Evolutionary conservation across 805 yeast genomes (phyloP).

Genomic region (Saturnispora halmiae): DNA sequence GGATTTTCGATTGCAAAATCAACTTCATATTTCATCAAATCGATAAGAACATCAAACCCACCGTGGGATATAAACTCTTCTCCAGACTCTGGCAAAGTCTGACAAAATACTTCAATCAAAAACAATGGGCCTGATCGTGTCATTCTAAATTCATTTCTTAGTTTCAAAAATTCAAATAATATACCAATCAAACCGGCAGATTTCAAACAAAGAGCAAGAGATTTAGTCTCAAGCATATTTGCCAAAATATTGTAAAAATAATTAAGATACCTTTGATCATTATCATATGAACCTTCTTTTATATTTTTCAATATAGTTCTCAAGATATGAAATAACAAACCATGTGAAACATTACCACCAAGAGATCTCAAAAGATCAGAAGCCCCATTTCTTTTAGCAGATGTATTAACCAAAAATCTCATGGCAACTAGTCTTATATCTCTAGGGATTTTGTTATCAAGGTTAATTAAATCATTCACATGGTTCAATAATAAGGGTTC

Average conservation of each 20-base stretch:
- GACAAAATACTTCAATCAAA: slow-evolving; percentile 40
- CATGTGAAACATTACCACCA: slow-evolving; percentile 85
- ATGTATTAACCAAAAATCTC: slow-evolving; percentile 58
- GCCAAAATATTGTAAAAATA: slow-evolving; percentile 54
- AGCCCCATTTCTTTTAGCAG: slow-evolving; percentile 61
- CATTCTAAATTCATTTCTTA: slow-evolving; percentile 43
- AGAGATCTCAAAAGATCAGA: slow-evolving; percentile 67
- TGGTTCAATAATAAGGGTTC: slow-evolving; percentile 65
- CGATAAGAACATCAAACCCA: slow-evolving; percentile 59
- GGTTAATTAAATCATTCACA: slow-evolving; percentile 62
- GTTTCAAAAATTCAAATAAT: slow-evolving; percentile 49
- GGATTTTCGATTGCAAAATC: slow-evolving; percentile 54
- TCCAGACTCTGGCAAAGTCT: slow-evolving; percentile 40
- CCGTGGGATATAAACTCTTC: slow-evolving; percentile 54
- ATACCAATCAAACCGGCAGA: slow-evolving; percentile 70
- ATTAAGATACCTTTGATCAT: slow-evolving; percentile 23
- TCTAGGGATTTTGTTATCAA: slow-evolving; percentile 46
- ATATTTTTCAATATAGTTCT: slow-evolving; percentile 50
- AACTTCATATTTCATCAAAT: slow-evolving; percentile 54
- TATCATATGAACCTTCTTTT: slow-evolving; percentile 25
- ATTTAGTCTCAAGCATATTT: slow-evolving; percentile 47
- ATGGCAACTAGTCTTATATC: slow-evolving; percentile 52
- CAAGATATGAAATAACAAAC: slow-evolving; percentile 63
- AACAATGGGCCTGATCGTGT: slow-evolving; percentile 58
- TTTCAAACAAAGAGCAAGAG: slow-evolving; percentile 47